phyloP scores from a whole-genome alignment of 2,329 filamentous ascomycete genomes.

The Phyllosticta citribraziliensis region DNA sequence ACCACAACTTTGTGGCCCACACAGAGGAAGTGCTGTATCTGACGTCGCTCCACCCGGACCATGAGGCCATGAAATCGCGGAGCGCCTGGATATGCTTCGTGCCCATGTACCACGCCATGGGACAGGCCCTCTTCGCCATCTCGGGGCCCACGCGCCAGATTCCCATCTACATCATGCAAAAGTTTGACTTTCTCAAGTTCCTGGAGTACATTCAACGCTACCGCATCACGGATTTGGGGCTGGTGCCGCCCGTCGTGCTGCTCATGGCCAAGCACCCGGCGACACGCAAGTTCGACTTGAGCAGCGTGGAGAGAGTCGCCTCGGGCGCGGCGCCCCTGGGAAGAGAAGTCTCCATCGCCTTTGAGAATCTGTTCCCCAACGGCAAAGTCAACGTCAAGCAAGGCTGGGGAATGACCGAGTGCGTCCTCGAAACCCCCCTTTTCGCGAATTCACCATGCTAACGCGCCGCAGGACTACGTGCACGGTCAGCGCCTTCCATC shows the following conservation, averaged over 20 bases:
- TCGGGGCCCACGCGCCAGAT: constrained; percentile 46
- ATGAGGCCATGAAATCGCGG: constrained; percentile 33
- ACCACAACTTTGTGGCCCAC: constrained; percentile 67
- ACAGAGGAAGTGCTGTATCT: constrained; percentile 49
- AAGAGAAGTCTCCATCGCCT: constrained; percentile 36
- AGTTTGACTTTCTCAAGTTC: constrained; percentile 66
- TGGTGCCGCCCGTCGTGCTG: constrained; percentile 69
- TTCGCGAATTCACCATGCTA: neutral
- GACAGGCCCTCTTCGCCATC: constrained; percentile 60
- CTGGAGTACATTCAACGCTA: constrained; percentile 58
- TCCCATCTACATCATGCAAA: constrained; percentile 68
- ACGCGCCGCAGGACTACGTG: constrained; percentile 48
- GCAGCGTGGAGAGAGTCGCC: constrained; percentile 49
- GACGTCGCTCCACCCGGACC: constrained; percentile 37
- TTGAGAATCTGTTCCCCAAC: constrained; percentile 46
- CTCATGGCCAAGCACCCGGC: constrained; percentile 62
- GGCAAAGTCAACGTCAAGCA: constrained; percentile 49
- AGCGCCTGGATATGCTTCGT: constrained; percentile 54
- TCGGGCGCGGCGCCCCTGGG: constrained; percentile 60
- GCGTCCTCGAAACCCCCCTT: constrained; percentile 19
- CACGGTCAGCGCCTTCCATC: constrained; percentile 56
- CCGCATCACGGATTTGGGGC: constrained; percentile 54
- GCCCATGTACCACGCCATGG: constrained; percentile 47
- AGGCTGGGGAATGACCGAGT: constrained; percentile 83
- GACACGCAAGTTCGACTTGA: constrained; percentile 57